Evolutionary conservation across 2,329 filamentous ascomycete species (phyloP).

Genomic region (Colletotrichum tanaceti): DNA sequence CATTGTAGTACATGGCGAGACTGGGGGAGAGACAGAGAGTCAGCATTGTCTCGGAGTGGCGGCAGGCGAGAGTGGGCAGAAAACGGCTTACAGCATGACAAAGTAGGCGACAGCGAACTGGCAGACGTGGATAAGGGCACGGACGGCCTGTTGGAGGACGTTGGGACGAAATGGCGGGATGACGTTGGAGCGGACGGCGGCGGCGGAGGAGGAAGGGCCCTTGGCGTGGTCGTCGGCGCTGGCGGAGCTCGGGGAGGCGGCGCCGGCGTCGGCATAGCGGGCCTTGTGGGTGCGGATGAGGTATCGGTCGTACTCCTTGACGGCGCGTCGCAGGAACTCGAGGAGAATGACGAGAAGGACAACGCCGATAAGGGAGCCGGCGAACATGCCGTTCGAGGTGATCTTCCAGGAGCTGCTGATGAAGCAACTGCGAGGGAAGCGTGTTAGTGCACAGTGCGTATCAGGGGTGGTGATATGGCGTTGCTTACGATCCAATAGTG

Average conservation of each 20-base stretch:
- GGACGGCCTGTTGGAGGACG: conserved; percentile 72
- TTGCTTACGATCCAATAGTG: conserved; percentile 71
- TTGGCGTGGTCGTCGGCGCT: conserved; percentile 21
- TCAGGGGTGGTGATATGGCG: conserved; percentile 74
- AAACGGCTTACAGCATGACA: conserved; percentile 70
- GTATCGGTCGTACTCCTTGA: conserved; percentile 78
- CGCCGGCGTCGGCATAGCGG: conserved; percentile 39
- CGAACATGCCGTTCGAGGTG: conserved; percentile 77
- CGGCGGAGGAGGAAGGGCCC: conserved; percentile 7
- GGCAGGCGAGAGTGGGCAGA: background rate
- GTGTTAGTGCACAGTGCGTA: background rate
- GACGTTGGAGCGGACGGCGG: conserved; percentile 1
- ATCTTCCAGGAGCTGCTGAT: conserved; percentile 52
- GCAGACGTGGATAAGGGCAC: conserved; percentile 74
- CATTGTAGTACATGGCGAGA: conserved; percentile 71
- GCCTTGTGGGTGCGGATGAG: conserved; percentile 64
- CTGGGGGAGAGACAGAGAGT: conserved; percentile 38
- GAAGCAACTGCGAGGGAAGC: background rate
- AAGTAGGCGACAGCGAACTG: conserved; percentile 84
- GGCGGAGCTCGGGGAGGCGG: conserved; percentile 30
- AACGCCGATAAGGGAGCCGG: conserved; percentile 82
- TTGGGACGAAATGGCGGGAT: conserved; percentile 65
- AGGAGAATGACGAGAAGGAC: conserved; percentile 78
- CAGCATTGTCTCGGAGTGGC: conserved; percentile 4
- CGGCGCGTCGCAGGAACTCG: conserved; percentile 76